Base-by-base conservation (phyloP, 371 early-diverging fungal genomes). In the Blastocladiella emersonii region DNA sequence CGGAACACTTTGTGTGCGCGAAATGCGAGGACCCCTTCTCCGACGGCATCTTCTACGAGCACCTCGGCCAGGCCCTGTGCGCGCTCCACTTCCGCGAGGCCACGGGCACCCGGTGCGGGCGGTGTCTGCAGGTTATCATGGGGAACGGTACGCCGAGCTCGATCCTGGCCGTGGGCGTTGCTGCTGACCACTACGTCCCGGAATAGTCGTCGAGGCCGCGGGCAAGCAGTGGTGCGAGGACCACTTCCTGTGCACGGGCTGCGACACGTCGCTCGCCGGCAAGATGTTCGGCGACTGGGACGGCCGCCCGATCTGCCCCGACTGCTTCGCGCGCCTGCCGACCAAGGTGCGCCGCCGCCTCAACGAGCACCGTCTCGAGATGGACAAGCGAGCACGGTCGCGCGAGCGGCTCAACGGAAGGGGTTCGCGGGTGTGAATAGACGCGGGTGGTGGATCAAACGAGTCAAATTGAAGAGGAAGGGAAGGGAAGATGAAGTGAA, bases 1-100 rank as follows among this genome's bases (percentile, higher is more conserved):
- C 74, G 12, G 77, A 76, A 69, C 78, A 78, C 62, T 76, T 79
- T 63, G 71, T 74, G 17, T 79, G 79, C 67, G 60, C 63, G 6
- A 71, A 72, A 63, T 79, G 79, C 67, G 74, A 76, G 45, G 34
- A 61, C 37, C 76, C 74, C n/a, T 79, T 79, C 57, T 43, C 66
- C n/a, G 64, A 68, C 10, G 60, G 62, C 35, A 25, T 61, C 15
- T 76, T 70, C 55, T 74, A 69, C 65, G 79, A 77, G 62, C 62
- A 65, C 65, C 62, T 70, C 35, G 68, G 64, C 35, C 65, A 68
- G 34, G 70, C 75, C 2, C 73, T 73, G 61, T 76, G 76, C 61
- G 74, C 70, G 63, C 49, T 57, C 53, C 77, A 79, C 45, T 79
- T 73, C 64, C 70, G 71, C 53, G 75, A 76, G 63, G 51, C 66